phyloP scores from a whole-genome alignment of 2,329 filamentous ascomycete species.

The Cercospora nicotianae region DNA sequence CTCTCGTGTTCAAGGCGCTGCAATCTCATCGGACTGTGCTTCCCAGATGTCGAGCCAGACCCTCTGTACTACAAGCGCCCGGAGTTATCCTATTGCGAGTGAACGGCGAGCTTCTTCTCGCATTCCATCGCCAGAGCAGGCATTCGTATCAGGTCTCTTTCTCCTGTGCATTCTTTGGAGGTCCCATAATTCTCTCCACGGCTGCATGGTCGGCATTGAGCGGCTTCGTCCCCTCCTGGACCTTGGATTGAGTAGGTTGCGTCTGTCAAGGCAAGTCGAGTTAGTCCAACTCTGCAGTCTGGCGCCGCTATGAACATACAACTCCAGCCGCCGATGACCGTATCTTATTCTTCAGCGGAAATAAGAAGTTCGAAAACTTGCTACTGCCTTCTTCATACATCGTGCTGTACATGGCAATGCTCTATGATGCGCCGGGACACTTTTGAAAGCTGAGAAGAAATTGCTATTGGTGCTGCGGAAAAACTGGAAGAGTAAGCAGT shows the following conservation, averaged over 20 bases:
- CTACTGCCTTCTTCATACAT: constrained; percentile 7
- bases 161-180: constrained; percentile 19
- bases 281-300: neutral
- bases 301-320: neutral
- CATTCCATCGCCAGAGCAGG: neutral
- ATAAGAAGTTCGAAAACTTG: constrained; percentile 10
- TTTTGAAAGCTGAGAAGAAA: neutral
- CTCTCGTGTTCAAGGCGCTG: neutral
- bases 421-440: neutral
- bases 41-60: neutral
- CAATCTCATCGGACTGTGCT: neutral
- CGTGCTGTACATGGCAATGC: neutral
- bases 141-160: neutral
- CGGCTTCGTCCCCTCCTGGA: constrained; percentile 17
- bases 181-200: constrained; percentile 30
- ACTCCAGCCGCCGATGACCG: neutral
- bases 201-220: constrained; percentile 29
- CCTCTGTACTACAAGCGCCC: neutral
- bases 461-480: neutral
- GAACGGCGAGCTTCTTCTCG: neutral
- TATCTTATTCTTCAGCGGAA: constrained; percentile 12
- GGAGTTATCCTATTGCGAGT: neutral
- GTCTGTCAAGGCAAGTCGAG: neutral
- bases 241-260: constrained; percentile 16
- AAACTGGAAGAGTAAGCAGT: neutral